Conservation (phyloP, 2,329 filamentous ascomycete genomes). For the Ilyonectria sp. region DNA sequence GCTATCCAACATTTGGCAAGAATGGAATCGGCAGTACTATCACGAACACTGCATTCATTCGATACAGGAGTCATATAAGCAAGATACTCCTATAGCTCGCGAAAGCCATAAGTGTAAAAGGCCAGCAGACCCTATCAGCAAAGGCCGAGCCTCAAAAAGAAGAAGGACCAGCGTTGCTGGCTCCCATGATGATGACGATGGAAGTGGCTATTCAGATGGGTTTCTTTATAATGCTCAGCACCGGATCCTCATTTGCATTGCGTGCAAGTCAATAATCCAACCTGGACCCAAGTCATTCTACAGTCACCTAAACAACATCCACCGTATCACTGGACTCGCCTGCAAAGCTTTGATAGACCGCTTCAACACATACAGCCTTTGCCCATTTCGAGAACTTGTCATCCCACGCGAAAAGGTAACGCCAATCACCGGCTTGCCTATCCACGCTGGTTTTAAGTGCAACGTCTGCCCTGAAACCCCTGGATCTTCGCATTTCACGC, state of each 20-base stretch:
- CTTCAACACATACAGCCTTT: neutral
- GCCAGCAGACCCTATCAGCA: neutral
- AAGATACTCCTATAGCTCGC: neutral
- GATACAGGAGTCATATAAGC: neutral
- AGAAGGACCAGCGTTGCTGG: too few relatives aligned
- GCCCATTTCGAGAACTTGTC: neutral
- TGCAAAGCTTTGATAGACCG: neutral
- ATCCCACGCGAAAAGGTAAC: neutral
- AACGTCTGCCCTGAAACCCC: too few relatives aligned
- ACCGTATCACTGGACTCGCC: neutral
- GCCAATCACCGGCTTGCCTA: neutral
- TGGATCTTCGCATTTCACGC: too few relatives aligned
- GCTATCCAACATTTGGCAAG: slow-evolving; percentile 3
- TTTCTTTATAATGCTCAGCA: neutral
- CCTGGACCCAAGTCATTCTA: neutral
- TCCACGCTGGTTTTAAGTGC: neutral
- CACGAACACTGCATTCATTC: neutral
- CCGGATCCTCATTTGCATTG: neutral
- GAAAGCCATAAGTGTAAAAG: neutral
- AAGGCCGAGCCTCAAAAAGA: neutral
- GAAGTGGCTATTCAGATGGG: neutral
- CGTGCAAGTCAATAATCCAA: neutral
- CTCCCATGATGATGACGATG: neutral
- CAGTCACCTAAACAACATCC: neutral
- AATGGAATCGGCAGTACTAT: slow-evolving; percentile 7